A percentile compares a stretch with the other conserved stretches of the same genome.
These are phyloP conservation scores for Amorphotheca resinae DNA, from an alignment of 495 filamentous ascomycete genomes.

Conservation along the genomic window DNA sequence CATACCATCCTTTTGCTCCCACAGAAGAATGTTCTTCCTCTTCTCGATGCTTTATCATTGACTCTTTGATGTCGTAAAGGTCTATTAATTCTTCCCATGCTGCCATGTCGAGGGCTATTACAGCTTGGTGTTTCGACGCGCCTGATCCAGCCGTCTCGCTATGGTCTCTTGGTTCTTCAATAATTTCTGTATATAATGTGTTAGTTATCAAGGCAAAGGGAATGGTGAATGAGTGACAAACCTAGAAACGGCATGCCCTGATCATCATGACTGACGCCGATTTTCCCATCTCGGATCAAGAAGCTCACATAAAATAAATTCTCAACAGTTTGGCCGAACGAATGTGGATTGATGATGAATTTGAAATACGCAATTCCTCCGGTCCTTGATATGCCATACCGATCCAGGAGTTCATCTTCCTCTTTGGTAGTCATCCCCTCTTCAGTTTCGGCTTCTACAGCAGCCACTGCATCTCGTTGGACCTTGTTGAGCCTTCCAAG, in stretches of 20 bases:
- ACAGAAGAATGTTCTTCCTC: constrained; percentile 42
- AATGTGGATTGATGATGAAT: constrained; percentile 77
- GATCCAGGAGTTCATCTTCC: constrained; percentile 34
- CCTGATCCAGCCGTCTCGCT: constrained; percentile 18
- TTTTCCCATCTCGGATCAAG: constrained; percentile 72
- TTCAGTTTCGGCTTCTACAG: constrained; percentile 28
- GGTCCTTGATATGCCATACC: constrained; percentile 43
- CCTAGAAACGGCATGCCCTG: constrained; percentile 57
- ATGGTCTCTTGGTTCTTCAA: constrained; percentile 15
- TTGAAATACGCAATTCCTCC: constrained; percentile 63
- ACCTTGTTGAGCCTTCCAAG: constrained; percentile 35
- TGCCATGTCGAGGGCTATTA: constrained; percentile 72
- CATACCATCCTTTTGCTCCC: constrained; percentile 65
- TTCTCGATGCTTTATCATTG: constrained; percentile 75
- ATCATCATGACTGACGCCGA: constrained; percentile 51
- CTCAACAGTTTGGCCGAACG: constrained; percentile 91
- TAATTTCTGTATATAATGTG: constrained; percentile 1
- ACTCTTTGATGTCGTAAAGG: constrained; percentile 57
- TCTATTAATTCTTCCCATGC: constrained; percentile 68
- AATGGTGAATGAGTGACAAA: constrained; percentile 25
- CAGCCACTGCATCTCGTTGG: constrained; percentile 29
- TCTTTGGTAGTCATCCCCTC: constrained; percentile 25
- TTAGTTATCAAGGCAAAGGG: neutral
- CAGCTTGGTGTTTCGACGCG: constrained; percentile 64
- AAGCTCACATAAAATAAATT: constrained; percentile 97